Evolutionary conservation across 305 asterid genomes (phyloP), one percentile per base, ranked within the genome.

Genomic region (Solanum hybrid): DNA sequence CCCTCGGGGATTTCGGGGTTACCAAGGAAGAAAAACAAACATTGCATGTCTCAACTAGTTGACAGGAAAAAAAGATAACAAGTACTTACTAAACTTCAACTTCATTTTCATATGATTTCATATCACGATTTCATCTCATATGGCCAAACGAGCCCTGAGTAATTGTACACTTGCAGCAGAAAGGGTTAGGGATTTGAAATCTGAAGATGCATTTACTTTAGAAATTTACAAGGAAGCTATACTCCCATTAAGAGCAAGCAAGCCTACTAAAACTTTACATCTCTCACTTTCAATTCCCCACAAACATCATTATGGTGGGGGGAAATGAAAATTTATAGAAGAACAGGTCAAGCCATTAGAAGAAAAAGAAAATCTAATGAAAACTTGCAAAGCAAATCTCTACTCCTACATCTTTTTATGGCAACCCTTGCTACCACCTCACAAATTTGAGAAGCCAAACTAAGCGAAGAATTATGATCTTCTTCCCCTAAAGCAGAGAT

Each of bases 211-310:
- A 90, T 90, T 84, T 90, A 80, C 90, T 77, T 78, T 24, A 60
- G 88, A 85, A 87, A 90, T 92, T 87, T 92, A 92, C 94, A 92
- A 69, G 89, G 89, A 81, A 88, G 92, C 79, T 90, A 11, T 64
- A 91, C 90, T 88, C 89, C 72, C 89, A 78, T 89, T 69, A 88
- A 89, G 89, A 80, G 90, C 89, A 88, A 79, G 90, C 90, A 88
- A 90, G 22, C 80, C 64, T 31, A 88, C 89, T 90, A 88, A 90
- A 88, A 88, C 89, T 92, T 91, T 91, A 92, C 94, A 90, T 88
- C 89, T 91, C 93, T 89, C 79, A 89, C 90, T 89, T 89, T 69
- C 90, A 76, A 86, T 73, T 32, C 80, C 90, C 91, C 86, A 69
- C 69, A 85, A 69, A 81, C 86, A 90, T 35, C 60, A 66, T 88